These are phyloP conservation scores for Cyclotella distinguenda DNA, from an alignment of 108 stramenopile species.

Conservation along the genomic window DNA sequence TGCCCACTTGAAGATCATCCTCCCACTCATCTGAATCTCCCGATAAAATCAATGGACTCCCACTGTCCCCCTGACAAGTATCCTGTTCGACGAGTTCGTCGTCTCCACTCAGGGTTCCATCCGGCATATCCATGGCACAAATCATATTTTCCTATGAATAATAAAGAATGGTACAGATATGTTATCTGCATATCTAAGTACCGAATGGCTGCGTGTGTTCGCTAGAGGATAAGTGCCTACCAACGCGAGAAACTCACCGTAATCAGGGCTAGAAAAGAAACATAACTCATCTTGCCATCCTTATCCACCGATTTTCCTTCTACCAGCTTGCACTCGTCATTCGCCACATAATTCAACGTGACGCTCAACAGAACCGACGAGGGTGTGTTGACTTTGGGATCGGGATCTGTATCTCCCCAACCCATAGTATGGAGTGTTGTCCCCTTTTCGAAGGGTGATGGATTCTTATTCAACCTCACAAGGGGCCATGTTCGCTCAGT, in stretches of 20 bases:
- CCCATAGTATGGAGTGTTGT: constrained; percentile 51
- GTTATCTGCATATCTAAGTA: background rate
- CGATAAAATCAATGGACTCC: constrained; percentile 37
- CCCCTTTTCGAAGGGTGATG: constrained; percentile 18
- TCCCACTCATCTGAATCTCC: constrained; percentile 7
- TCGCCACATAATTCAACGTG: constrained; percentile 22
- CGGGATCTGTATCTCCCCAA: constrained; percentile 55
- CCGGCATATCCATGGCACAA: constrained; percentile 30
- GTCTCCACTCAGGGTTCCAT: constrained; percentile 6
- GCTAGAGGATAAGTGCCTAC: background rate
- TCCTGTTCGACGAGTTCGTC: constrained; percentile 22
- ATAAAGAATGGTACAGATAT: background rate
- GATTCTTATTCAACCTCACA: constrained; percentile 50
- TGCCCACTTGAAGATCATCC: constrained; percentile 44
- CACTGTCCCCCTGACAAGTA: constrained; percentile 46
- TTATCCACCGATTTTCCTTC: constrained; percentile 7
- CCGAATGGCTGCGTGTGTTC: too few relatives aligned
- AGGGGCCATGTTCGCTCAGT: background rate
- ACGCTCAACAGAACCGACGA: constrained; percentile 18
- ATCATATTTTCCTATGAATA: constrained; percentile 37
- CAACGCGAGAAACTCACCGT: background rate
- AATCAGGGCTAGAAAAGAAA: constrained; percentile 11
- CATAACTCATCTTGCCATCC: background rate
- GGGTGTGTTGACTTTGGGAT: constrained; percentile 13
- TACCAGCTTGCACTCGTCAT: constrained; percentile 22